Conservation (phyloP, 345 rosid genomes). For the Heritiera fomes region DNA sequence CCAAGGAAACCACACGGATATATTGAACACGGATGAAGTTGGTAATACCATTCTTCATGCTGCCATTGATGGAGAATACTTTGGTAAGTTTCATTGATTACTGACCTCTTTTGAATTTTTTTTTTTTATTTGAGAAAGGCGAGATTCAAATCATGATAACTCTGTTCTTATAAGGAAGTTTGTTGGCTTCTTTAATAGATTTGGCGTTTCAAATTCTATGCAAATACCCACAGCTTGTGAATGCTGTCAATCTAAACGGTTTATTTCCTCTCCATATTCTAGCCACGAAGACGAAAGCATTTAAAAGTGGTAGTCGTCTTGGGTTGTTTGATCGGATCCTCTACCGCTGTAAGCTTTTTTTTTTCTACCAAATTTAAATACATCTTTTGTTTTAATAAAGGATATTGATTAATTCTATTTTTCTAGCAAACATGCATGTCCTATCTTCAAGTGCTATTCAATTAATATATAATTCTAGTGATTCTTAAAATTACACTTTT, state of each 20-base stretch:
- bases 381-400: no score
- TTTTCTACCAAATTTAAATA: not conserved
- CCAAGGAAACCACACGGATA: not conserved
- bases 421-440: no score
- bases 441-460: no score
- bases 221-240: conserved; percentile 24
- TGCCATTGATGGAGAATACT: conserved; percentile 35
- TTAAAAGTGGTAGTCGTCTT: conserved; percentile 14
- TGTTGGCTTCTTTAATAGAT: conserved; percentile 22
- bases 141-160: no score
- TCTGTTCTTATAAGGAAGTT: not conserved
- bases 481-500: no score
- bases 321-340: conserved; percentile 24
- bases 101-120: no score
- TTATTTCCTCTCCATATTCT: conserved; percentile 43
- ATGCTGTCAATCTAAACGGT: conserved; percentile 28
- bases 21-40: not conserved
- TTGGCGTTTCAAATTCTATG: conserved; percentile 53
- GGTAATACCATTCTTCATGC: conserved; percentile 43
- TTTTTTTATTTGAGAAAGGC: no score
- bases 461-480: no score
- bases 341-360: conserved; percentile 38
- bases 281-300: conserved; percentile 31
- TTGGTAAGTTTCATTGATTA: conserved; percentile 22
- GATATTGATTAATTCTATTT: no score